These are phyloP conservation scores for Cercospora sesami DNA, from an alignment of 2,329 filamentous ascomycete species.

Conservation along the genomic window DNA sequence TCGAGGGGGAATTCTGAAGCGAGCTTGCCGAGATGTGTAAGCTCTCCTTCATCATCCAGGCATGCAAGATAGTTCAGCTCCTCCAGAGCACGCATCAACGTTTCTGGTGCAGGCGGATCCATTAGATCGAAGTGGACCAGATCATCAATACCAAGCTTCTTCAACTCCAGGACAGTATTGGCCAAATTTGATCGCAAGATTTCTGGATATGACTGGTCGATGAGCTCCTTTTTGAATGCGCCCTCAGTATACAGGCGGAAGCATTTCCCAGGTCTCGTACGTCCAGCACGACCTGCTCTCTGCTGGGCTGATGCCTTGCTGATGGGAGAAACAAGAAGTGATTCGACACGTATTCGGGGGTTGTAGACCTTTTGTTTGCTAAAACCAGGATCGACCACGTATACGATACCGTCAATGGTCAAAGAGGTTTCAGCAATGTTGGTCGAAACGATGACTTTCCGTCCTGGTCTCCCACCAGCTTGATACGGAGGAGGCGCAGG, in stretches of 20 bases:
- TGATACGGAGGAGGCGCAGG: constrained; percentile 73
- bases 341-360: constrained; percentile 92
- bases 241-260: constrained; percentile 94
- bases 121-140: constrained; percentile 98
- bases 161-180: constrained; percentile 91
- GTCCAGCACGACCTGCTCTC: constrained; percentile 96
- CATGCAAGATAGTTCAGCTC: constrained; percentile 97
- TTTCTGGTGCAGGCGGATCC: constrained; percentile 97
- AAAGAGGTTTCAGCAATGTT: constrained; percentile 98
- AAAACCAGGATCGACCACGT: constrained; percentile 98
- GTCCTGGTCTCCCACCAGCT: constrained; percentile 78
- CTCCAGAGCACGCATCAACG: constrained; percentile 94
- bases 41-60: constrained; percentile 91
- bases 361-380: constrained; percentile 99
- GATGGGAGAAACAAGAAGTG: constrained; percentile 93
- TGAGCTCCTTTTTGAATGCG: constrained; percentile 96
- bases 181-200: constrained; percentile 92
- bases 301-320: constrained; percentile 97
- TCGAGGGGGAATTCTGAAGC: constrained; percentile 96
- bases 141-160: constrained; percentile 94
- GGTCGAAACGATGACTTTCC: constrained; percentile 91
- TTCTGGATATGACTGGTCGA: constrained; percentile 95
- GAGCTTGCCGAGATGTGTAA: constrained; percentile 79
- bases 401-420: constrained; percentile 98
- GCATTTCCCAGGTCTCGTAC: constrained; percentile 97